Conservation (phyloP, 1,284 basidiomycete genomes). For the Clitocybe nebularis region DNA sequence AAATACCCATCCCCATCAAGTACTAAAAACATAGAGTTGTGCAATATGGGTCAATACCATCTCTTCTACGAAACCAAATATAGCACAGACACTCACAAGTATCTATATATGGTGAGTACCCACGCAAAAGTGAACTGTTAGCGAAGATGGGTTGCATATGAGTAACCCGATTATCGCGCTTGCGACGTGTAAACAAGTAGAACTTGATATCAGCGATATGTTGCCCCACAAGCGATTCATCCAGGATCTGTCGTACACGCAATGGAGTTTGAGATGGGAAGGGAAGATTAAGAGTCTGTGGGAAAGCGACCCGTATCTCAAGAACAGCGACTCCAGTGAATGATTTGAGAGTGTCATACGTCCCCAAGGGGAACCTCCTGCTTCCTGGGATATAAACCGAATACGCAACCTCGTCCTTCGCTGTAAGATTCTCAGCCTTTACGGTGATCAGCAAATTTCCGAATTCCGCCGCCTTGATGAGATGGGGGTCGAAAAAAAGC, state of each 20-base stretch:
- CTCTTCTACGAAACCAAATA: too few species aligned
- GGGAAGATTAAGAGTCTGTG: neutral
- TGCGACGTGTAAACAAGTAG: slow-evolving; percentile 7
- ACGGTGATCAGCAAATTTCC: neutral
- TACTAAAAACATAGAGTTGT: slow-evolving; percentile 1
- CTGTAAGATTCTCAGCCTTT: neutral
- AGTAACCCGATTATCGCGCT: neutral
- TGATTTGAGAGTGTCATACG: neutral
- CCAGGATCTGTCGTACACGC: neutral
- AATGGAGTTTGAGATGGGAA: neutral
- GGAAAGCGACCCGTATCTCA: neutral
- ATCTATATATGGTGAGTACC: slow-evolving; percentile 6
- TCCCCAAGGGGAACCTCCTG: neutral
- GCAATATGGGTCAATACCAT: neutral
- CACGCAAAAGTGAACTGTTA: slow-evolving; percentile 2
- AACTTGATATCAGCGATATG: slow-evolving; percentile 12
- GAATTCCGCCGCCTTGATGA: neutral
- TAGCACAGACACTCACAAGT: slow-evolving; percentile 4
- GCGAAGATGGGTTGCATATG: slow-evolving; percentile 1
- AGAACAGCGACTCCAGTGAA: neutral
- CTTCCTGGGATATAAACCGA: neutral
- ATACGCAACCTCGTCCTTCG: neutral
- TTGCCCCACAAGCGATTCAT: slow-evolving; percentile 2
- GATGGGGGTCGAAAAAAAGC: neutral
- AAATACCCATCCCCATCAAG: slow-evolving; percentile 5